A percentile compares a stretch with the other conserved stretches of the same genome.
Conservation (phyloP, 2,329 filamentous ascomycete species). For the Penicillium sp. region DNA sequence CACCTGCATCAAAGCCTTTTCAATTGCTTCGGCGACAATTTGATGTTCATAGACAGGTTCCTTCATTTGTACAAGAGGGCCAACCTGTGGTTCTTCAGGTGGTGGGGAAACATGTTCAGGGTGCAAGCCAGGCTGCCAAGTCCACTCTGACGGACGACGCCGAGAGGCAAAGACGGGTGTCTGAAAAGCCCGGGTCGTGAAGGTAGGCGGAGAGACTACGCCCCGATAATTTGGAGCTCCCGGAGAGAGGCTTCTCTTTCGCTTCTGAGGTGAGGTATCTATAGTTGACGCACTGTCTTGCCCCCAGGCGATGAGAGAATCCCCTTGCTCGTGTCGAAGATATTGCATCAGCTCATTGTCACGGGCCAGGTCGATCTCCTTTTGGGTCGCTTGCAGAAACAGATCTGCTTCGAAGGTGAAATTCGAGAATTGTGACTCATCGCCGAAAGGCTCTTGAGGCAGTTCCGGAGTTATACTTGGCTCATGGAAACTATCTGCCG, state of each 20-base stretch:
- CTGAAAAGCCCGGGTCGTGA: not conserved
- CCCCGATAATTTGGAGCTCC: slow-evolving; percentile 3
- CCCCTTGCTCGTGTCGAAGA: not conserved
- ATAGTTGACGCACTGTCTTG: not conserved
- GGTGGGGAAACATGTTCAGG: not conserved
- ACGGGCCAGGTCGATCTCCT: not conserved
- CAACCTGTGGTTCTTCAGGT: not conserved
- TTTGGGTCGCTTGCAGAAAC: too few relatives aligned
- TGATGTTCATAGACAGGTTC: not conserved
- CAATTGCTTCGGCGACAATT: slow-evolving; percentile 22
- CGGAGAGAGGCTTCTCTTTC: not conserved
- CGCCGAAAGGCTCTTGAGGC: not conserved
- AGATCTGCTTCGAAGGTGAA: not conserved
- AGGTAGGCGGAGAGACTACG: not conserved
- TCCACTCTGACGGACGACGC: not conserved
- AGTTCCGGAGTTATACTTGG: not conserved
- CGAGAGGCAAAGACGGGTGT: slow-evolving; percentile 4
- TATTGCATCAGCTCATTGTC: not conserved
- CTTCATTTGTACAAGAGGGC: not conserved
- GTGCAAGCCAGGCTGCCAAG: slow-evolving; percentile 1
- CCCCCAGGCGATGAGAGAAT: not conserved
- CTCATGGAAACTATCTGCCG: slow-evolving; percentile 5
- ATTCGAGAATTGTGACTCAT: not conserved
- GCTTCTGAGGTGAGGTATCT: not conserved
- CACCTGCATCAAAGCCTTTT: slow-evolving; percentile 28